A percentile compares a stretch with the other conserved stretches of the same genome.
Conservation (phyloP, 805 yeast genomes). For the Saturnispora besseyi region DNA sequence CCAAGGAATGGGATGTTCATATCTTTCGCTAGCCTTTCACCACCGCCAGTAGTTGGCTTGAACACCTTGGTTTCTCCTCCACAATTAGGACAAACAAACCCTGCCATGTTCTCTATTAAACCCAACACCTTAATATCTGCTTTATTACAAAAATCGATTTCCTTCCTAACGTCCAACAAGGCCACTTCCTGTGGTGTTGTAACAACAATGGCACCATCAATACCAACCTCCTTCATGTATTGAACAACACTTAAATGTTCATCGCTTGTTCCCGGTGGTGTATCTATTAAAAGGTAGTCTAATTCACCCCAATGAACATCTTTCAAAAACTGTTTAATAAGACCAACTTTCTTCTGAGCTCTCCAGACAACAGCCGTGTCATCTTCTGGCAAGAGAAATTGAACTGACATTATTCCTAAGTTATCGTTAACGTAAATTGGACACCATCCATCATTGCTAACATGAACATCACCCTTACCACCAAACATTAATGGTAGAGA, state of each 20-base stretch:
- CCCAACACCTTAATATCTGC: conserved; percentile 84
- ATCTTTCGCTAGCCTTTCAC: conserved; percentile 73
- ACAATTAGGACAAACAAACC: conserved; percentile 95
- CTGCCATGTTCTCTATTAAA: conserved; percentile 95
- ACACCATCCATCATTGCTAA: conserved; percentile 89
- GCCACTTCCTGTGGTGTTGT: conserved; percentile 99
- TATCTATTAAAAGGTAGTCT: conserved; percentile 85
- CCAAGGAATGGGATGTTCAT: conserved; percentile 74
- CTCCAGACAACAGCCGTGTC: conserved; percentile 97
- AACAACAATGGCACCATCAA: conserved; percentile 91
- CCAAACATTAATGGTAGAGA: conserved; percentile 93
- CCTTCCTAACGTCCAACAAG: conserved; percentile 87
- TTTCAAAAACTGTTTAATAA: conserved; percentile 86
- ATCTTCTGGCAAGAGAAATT: conserved; percentile 85
- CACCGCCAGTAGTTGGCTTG: conserved; percentile 97
- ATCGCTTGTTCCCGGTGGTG: conserved; percentile 98
- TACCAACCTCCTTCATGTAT: conserved; percentile 79
- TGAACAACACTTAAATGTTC: conserved; percentile 89
- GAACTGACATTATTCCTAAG: conserved; percentile 90
- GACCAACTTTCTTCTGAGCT: conserved; percentile 89
- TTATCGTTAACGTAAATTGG: conserved; percentile 96
- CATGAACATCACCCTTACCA: conserved; percentile 81
- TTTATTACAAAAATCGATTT: conserved; percentile 87
- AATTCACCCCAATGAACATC: conserved; percentile 93
- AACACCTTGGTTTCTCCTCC: conserved; percentile 84